phyloP scores from a whole-genome alignment of 1,284 basidiomycete genomes.

The Microstroma glucosiphilum region DNA sequence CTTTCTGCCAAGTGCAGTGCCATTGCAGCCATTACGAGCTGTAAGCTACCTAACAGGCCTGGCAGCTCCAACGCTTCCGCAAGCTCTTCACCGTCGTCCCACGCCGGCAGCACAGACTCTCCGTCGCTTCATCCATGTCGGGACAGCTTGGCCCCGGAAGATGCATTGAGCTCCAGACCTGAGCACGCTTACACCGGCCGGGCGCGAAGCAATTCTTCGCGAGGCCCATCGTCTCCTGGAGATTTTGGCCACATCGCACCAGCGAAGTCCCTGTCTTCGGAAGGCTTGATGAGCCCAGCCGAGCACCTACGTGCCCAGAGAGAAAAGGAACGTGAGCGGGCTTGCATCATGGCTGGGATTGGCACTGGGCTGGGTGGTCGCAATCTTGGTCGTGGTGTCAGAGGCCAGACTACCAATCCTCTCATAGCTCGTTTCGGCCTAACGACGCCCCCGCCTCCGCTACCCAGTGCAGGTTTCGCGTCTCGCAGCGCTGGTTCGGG shows the following conservation, averaged over 20 bases:
- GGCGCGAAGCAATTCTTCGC: slow-evolving; percentile 8
- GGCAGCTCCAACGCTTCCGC: neutral
- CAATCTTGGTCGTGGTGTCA: slow-evolving; percentile 7
- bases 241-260: neutral
- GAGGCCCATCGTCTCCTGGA: neutral
- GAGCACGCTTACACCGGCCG: neutral
- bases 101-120: too few species aligned
- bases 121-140: too few species aligned
- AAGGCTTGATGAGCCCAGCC: slow-evolving; percentile 10
- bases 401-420: slow-evolving; percentile 6
- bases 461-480: slow-evolving; percentile 18
- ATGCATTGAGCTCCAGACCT: neutral
- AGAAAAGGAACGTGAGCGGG: slow-evolving; percentile 18
- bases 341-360: slow-evolving; percentile 14
- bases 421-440: slow-evolving; percentile 27
- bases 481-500: slow-evolving; percentile 4
- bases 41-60: slow-evolving; percentile 19
- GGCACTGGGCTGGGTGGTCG: slow-evolving; percentile 17
- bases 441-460: slow-evolving; percentile 26
- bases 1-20: slow-evolving; percentile 45
- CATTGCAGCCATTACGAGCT: slow-evolving; percentile 32
- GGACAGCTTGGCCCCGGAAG: neutral
- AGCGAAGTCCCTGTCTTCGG: neutral
- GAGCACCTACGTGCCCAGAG: slow-evolving; percentile 15
- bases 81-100: neutral